These are phyloP conservation scores for Cubamyces sp. DNA, from an alignment of 768 basidiomycete species.

Conservation along the genomic window DNA sequence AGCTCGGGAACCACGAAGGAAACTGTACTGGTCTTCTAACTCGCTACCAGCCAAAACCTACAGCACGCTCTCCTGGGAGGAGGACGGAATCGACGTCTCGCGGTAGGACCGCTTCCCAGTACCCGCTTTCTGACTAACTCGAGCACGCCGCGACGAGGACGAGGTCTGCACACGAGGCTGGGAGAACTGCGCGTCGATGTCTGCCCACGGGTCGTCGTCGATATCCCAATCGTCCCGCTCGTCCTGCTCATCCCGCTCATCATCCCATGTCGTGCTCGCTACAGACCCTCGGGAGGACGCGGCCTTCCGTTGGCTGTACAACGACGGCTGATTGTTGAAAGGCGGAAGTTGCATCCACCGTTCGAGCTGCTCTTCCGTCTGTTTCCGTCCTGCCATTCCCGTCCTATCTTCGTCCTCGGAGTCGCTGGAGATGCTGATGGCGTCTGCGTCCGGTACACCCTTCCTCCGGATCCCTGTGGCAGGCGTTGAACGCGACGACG, in stretches of 20 bases:
- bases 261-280: not conserved
- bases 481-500: not conserved
- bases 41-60: not conserved
- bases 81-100: not conserved
- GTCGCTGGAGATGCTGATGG: constrained; percentile 15
- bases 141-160: too few species aligned
- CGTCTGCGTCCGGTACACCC: not conserved
- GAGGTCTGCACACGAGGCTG: not conserved
- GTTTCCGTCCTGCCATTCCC: not conserved
- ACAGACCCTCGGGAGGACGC: not conserved
- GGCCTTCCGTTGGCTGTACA: constrained; percentile 12
- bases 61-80: constrained; percentile 12
- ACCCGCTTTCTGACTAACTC: not conserved
- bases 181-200: not conserved
- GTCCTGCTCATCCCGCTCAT: not conserved
- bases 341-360: not conserved
- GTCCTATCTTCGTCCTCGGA: not conserved
- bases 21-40: not conserved
- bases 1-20: too few species aligned
- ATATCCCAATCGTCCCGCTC: not conserved
- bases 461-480: not conserved
- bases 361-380: not conserved
- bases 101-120: not conserved
- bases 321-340: constrained; percentile 11
- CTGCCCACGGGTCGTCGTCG: not conserved